A percentile compares a stretch with the other conserved stretches of the same genome.
Evolutionary conservation across 345 rosid genomes (phyloP).

Genomic region (Aquilaria sinensis): DNA sequence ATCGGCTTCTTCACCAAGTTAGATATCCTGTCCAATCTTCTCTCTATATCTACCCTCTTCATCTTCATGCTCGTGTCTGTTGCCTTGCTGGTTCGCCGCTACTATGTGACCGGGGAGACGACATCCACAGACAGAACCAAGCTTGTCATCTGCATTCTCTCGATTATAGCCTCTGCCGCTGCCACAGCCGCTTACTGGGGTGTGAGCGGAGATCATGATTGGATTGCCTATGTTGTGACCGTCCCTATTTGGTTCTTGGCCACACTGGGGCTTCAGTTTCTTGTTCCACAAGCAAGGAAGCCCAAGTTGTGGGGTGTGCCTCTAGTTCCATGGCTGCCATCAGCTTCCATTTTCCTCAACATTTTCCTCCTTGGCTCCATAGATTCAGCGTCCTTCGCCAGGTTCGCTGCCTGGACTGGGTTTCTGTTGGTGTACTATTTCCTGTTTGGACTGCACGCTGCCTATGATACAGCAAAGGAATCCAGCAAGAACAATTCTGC

Average conservation of each 20-base stretch:
- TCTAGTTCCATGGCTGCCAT: conserved; percentile 83
- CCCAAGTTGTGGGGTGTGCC: conserved; percentile 90
- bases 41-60: conserved; percentile 67
- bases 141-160: conserved; percentile 31
- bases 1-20: conserved; percentile 75
- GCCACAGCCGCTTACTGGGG: conserved; percentile 57
- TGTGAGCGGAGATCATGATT: conserved; percentile 18
- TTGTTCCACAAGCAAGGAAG: conserved; percentile 60
- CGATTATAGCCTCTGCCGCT: conserved; percentile 42
- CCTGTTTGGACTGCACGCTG: conserved; percentile 66
- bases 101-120: conserved; percentile 55
- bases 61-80: conserved; percentile 82
- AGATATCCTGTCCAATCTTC: conserved; percentile 43
- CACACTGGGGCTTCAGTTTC: conserved; percentile 30
- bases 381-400: conserved; percentile 39
- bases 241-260: conserved; percentile 54
- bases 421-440: conserved; percentile 53
- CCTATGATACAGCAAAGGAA: conserved; percentile 52
- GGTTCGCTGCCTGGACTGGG: conserved; percentile 65
- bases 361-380: conserved; percentile 80
- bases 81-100: conserved; percentile 69
- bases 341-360: conserved; percentile 63
- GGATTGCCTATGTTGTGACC: conserved; percentile 57
- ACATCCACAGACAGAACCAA: conserved; percentile 29
- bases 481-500: conserved; percentile 7